Percentiles rank a stretch among this genome's conserved stretches.
phyloP scores from a whole-genome alignment of 108 stramenopile genomes.

The Skeletonema marinoi region DNA sequence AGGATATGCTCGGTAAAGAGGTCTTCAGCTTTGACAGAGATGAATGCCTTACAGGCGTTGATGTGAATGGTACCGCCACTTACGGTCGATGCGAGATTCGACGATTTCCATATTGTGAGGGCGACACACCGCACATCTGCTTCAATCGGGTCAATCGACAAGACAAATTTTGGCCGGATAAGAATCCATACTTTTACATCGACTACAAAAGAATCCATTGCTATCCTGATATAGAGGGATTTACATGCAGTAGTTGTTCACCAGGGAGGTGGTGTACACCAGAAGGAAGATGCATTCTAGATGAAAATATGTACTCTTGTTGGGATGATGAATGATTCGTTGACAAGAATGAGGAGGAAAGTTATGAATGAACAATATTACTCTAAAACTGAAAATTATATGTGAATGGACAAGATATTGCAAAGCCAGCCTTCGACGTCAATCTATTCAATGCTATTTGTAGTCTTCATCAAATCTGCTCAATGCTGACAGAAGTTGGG shows the following conservation, averaged over 20 bases:
- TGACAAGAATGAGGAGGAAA: background rate
- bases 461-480: background rate
- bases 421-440: background rate
- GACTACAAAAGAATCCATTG: slow-evolving; percentile 54
- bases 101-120: slow-evolving; percentile 44
- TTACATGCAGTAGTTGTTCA: slow-evolving; percentile 48
- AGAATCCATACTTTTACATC: slow-evolving; percentile 56
- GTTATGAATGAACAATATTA: no score
- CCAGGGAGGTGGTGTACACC: slow-evolving; percentile 49
- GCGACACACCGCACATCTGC: slow-evolving; percentile 45
- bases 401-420: background rate
- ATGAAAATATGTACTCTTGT: slow-evolving; percentile 40
- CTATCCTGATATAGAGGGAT: slow-evolving; percentile 51
- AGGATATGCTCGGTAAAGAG: slow-evolving; percentile 44
- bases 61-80: slow-evolving; percentile 12
- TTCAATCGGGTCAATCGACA: slow-evolving; percentile 57
- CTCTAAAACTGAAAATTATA: background rate
- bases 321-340: slow-evolving; percentile 17
- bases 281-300: slow-evolving; percentile 54
- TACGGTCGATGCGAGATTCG: slow-evolving; percentile 49
- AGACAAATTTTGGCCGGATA: slow-evolving; percentile 53
- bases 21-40: slow-evolving; percentile 26
- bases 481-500: no score
- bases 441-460: background rate
- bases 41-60: slow-evolving; percentile 25